A percentile compares a stretch with the other conserved stretches of the same genome.
These are phyloP conservation scores for Polygonum maritimum DNA, from an alignment of 148 eudicot genomes.

Conservation along the genomic window DNA sequence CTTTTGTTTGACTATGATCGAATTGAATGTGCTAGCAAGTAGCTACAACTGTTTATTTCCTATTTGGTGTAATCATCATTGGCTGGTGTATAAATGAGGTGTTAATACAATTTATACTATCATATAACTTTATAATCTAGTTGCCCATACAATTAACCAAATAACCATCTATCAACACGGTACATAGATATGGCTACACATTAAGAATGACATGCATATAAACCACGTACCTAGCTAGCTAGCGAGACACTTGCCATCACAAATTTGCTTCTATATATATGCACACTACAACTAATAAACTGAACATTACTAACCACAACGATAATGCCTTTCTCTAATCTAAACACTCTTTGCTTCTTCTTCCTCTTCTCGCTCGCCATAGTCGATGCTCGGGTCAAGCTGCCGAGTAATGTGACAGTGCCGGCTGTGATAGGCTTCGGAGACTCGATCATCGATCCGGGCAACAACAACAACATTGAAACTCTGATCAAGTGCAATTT, in stretches of 20 bases:
- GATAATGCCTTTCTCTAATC: background rate
- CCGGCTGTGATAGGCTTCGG: conserved; percentile 9
- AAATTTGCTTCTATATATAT: background rate
- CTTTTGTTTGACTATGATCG: no score
- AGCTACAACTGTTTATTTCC: no score
- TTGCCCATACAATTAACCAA: background rate
- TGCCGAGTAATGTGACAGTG: conserved; percentile 26
- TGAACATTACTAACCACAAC: background rate
- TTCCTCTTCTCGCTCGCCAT: background rate
- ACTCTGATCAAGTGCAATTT: conserved; percentile 10
- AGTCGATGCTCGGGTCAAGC: conserved; percentile 10
- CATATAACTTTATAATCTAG: no score
- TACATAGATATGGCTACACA: background rate
- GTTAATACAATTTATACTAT: no score
- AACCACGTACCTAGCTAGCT: background rate
- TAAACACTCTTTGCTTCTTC: background rate
- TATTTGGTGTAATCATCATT: no score
- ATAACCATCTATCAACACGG: background rate
- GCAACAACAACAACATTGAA: conserved; percentile 13
- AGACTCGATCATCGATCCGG: conserved; percentile 14
- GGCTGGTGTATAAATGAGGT: no score
- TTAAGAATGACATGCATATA: background rate
- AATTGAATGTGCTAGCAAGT: no score
- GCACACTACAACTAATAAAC: background rate
- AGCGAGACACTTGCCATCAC: background rate